Evolutionary conservation across 495 filamentous ascomycete genomes (phyloP), one percentile per base, ranked within the genome.

Genomic region (Tetracladium marchalianum): DNA sequence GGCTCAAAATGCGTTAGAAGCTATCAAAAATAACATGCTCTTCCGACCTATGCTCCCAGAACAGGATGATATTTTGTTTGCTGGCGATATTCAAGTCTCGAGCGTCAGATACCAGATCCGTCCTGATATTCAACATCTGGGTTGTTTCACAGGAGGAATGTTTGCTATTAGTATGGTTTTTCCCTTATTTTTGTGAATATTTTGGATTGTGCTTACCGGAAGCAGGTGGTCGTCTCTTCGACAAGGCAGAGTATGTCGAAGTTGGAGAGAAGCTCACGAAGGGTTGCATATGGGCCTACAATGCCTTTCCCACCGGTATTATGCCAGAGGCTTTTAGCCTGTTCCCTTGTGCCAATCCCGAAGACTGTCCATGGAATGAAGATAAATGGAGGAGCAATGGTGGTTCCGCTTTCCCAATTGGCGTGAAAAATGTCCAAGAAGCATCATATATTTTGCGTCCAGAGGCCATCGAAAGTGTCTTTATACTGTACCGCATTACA

Each of bases 131-230:
- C 64, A 70, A 41, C 70, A 75, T 53, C 61, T 73, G 11, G 62
- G 58, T 33, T 95, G 90, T 62, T 96, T 93, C 56, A 77, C 77
- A 0, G 90, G 90, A n/a, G 90, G 86, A 5, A 95, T 95, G 90
- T 78, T 92, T 44, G 90, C 78, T 11, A 63, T 96, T 35, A 27
- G 22, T 27, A 27, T 27, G 22, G n/a, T 27, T 3, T 7, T 7
- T 7, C 3, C 22, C 22, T 78, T 11, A 64, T 96, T 35, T 27
- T 27, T 7, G 22, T 27, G 22, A 27, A 27, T 3, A 3, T 7
- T 3, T 3, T 27, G 22, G 3, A 27, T 7, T 7, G 22, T 27
- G 7, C 22, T 27, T 27, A 27, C 22, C 90, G 45, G 90, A 77
- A 4, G 68, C 95, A 38, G 90, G 85, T 22, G 81, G 85, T 22